Percentiles rank a stretch among this genome's conserved stretches.
Conservation (phyloP, 2,329 filamentous ascomycete genomes). For the Pseudonectria buxi region DNA sequence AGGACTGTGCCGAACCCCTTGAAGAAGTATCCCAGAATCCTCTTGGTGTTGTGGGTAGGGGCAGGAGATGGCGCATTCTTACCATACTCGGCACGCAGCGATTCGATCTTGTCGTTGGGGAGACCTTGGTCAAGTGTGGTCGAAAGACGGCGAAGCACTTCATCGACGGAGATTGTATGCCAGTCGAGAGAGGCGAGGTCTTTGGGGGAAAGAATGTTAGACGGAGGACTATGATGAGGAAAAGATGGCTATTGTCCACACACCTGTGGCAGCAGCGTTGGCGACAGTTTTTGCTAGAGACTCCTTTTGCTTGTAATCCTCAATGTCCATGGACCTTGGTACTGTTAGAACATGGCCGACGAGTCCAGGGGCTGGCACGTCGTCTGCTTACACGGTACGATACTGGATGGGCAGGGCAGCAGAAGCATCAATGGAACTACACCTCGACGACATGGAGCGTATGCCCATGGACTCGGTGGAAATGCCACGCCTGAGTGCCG, state of each 20-base stretch:
- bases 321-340: slow-evolving; percentile 14
- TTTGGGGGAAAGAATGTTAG: slow-evolving; percentile 1
- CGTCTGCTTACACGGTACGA: slow-evolving; percentile 13
- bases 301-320: slow-evolving; percentile 11
- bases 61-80: slow-evolving; percentile 13
- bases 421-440: slow-evolving; percentile 9
- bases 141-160: slow-evolving; percentile 10
- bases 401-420: slow-evolving; percentile 14
- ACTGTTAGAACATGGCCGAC: slow-evolving; percentile 2
- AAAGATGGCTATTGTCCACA: neutral
- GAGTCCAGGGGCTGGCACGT: neutral
- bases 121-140: slow-evolving; percentile 10
- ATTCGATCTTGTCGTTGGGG: slow-evolving; percentile 8
- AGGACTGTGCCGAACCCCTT: slow-evolving; percentile 70
- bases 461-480: slow-evolving; percentile 11
- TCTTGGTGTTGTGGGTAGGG: slow-evolving; percentile 10
- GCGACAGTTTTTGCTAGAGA: slow-evolving; percentile 4
- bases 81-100: slow-evolving; percentile 9
- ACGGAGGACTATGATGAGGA: neutral
- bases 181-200: slow-evolving; percentile 15
- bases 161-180: slow-evolving; percentile 11
- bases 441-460: slow-evolving; percentile 8
- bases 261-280: slow-evolving; percentile 8
- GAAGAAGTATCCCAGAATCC: slow-evolving; percentile 63
- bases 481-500: slow-evolving; percentile 7